phyloP scores from a whole-genome alignment of 2,329 filamentous ascomycete genomes.

The Venturia aucupariae region DNA sequence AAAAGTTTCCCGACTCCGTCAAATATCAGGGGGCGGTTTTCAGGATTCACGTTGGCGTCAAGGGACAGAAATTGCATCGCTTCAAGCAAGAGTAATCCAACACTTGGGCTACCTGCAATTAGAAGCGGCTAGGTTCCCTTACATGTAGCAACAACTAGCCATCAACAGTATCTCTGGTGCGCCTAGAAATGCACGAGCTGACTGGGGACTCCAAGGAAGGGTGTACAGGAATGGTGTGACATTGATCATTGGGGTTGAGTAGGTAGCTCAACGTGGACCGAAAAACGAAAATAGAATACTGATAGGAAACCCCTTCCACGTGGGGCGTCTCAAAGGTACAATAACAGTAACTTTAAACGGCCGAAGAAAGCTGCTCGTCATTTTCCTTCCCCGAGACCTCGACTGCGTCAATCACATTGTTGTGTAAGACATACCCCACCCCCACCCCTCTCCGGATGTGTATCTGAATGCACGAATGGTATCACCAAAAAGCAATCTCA shows the following conservation, averaged over 20 bases:
- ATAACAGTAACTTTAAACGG: no score
- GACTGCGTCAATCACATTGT: background rate
- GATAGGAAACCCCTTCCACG: background rate
- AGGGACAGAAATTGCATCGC: conserved; percentile 53
- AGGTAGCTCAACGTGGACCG: background rate
- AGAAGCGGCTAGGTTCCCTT: no score
- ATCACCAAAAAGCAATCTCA: background rate
- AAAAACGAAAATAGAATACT: background rate
- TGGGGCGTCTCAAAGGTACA: background rate
- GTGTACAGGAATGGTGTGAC: no score
- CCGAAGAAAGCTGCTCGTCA: background rate
- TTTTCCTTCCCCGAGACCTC: background rate
- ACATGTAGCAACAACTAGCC: no score
- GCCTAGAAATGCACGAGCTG: no score
- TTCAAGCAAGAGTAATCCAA: background rate
- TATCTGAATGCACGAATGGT: no score
- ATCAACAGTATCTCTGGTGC: background rate
- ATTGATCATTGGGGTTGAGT: no score
- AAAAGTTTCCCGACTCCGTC: conserved; percentile 52
- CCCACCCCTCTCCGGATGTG: no score
- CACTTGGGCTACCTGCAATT: no score
- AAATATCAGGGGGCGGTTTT: conserved; percentile 64
- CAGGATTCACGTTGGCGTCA: conserved; percentile 65
- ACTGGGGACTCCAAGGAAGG: no score
- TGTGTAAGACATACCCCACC: background rate